A percentile compares a stretch with the other conserved stretches of the same genome.
These are phyloP conservation scores for Gelatoporia subvermispora DNA, from an alignment of 768 basidiomycete species.

Conservation along the genomic window DNA sequence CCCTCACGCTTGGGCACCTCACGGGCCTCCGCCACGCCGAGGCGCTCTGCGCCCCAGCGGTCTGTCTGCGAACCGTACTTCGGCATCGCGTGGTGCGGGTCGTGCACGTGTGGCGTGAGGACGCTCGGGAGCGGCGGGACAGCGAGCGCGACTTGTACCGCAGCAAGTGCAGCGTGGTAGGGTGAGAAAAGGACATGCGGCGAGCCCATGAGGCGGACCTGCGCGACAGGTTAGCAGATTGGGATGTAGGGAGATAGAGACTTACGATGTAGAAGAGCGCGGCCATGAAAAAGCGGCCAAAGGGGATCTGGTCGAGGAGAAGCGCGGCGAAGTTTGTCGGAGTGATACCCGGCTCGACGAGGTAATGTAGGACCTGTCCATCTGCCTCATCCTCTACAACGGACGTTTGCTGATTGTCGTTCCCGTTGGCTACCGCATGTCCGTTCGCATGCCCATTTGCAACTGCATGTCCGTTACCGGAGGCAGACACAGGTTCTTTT, in stretches of 20 bases:
- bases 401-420: too few species aligned
- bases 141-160: slow-evolving; percentile 63
- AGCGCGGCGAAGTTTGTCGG: slow-evolving; percentile 55
- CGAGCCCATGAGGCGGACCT: slow-evolving; percentile 72
- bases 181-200: slow-evolving; percentile 56
- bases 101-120: slow-evolving; percentile 4
- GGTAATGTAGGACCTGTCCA: slow-evolving; percentile 44
- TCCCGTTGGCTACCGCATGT: too few species aligned
- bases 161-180: slow-evolving; percentile 62
- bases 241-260: slow-evolving; percentile 6
- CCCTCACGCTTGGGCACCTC: slow-evolving; percentile 46
- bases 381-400: slow-evolving; percentile 6
- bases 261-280: slow-evolving; percentile 62
- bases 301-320: slow-evolving; percentile 40
- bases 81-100: slow-evolving; percentile 27
- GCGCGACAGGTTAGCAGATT: slow-evolving; percentile 6
- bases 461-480: too few species aligned
- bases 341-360: slow-evolving; percentile 67
- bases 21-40: slow-evolving; percentile 44
- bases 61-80: slow-evolving; percentile 54
- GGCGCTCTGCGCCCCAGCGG: slow-evolving; percentile 49
- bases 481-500: slow-evolving; percentile 8
- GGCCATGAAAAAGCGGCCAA: slow-evolving; percentile 39
- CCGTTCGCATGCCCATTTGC: too few species aligned
- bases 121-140: slow-evolving; percentile 26